Conservation (phyloP, 768 basidiomycete genomes). For the Thelephora ganbajun region DNA sequence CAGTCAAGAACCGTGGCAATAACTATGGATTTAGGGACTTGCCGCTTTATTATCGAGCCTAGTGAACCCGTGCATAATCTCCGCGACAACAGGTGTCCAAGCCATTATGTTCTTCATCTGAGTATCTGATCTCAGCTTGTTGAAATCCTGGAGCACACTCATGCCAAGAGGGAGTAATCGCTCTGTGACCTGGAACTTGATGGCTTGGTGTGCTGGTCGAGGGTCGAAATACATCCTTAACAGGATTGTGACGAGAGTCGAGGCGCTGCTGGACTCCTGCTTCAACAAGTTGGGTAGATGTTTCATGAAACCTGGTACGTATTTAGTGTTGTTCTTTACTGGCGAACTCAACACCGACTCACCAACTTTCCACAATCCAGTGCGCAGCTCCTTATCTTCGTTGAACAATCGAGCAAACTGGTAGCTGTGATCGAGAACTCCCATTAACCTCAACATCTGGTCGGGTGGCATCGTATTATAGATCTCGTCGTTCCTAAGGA, state of each 20-base stretch:
- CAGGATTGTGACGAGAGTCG: slow-evolving; percentile 85
- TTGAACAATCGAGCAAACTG: slow-evolving; percentile 97
- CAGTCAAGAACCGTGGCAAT: slow-evolving; percentile 4
- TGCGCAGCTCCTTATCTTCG: slow-evolving; percentile 93
- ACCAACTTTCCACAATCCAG: slow-evolving; percentile 99
- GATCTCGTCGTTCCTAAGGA: slow-evolving; percentile 83
- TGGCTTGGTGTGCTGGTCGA: slow-evolving; percentile 75
- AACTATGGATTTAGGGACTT: slow-evolving; percentile 18
- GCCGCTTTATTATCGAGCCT: slow-evolving; percentile 86
- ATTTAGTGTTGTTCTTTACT: background rate
- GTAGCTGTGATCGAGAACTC: slow-evolving; percentile 92
- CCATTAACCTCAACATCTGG: slow-evolving; percentile 87
- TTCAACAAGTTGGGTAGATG: slow-evolving; percentile 95
- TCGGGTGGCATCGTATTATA: slow-evolving; percentile 91
- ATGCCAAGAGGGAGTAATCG: slow-evolving; percentile 69
- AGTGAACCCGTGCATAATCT: slow-evolving; percentile 83
- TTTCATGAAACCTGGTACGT: slow-evolving; percentile 85
- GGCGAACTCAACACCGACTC: slow-evolving; percentile 22
- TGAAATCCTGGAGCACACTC: slow-evolving; percentile 84
- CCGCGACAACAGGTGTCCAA: slow-evolving; percentile 98
- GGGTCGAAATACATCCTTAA: slow-evolving; percentile 90
- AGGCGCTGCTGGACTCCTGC: slow-evolving; percentile 94
- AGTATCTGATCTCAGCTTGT: slow-evolving; percentile 74
- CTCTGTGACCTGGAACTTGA: slow-evolving; percentile 67
- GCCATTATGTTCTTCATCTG: slow-evolving; percentile 92